Evolutionary conservation across 768 basidiomycete species (phyloP).

Genomic region (Boletus barrowsii): DNA sequence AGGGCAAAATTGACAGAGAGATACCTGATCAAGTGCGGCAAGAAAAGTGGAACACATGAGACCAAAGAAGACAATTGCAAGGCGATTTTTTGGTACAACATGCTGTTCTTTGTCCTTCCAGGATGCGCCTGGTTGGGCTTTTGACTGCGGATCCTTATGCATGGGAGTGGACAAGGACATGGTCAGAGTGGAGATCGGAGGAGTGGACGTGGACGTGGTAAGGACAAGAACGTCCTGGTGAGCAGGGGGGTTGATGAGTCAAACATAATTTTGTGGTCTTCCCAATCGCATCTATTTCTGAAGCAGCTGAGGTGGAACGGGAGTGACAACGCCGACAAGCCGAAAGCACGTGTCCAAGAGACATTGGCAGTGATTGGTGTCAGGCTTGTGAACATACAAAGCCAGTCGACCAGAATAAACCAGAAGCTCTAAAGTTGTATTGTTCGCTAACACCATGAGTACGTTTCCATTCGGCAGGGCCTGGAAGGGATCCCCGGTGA

Average conservation of each 20-base stretch:
- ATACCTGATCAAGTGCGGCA: constrained; percentile 48
- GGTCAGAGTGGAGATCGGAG: background rate
- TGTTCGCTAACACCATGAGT: too few relatives aligned
- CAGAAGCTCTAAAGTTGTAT: too few relatives aligned
- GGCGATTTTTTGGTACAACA: constrained; percentile 41
- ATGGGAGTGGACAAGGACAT: constrained; percentile 8
- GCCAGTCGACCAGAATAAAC: too few relatives aligned
- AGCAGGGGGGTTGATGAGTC: background rate
- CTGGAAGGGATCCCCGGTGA: background rate
- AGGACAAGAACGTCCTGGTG: background rate
- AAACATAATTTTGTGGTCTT: background rate
- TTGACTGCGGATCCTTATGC: background rate
- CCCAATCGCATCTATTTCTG: constrained; percentile 14
- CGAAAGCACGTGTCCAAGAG: background rate
- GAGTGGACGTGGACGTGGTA: background rate
- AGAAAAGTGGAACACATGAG: constrained; percentile 43
- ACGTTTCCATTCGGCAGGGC: too few relatives aligned
- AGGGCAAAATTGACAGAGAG: background rate
- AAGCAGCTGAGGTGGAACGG: background rate
- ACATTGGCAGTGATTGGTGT: background rate
- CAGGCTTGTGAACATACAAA: too few relatives aligned
- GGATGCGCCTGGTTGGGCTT: constrained; percentile 27
- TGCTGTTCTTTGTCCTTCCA: constrained; percentile 42
- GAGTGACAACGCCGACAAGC: constrained; percentile 3
- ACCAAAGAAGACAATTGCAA: constrained; percentile 42